Evolutionary conservation across 495 filamentous ascomycete genomes (phyloP), one percentile per base, ranked within the genome.

Genomic region (Aspergillus panamensis): DNA sequence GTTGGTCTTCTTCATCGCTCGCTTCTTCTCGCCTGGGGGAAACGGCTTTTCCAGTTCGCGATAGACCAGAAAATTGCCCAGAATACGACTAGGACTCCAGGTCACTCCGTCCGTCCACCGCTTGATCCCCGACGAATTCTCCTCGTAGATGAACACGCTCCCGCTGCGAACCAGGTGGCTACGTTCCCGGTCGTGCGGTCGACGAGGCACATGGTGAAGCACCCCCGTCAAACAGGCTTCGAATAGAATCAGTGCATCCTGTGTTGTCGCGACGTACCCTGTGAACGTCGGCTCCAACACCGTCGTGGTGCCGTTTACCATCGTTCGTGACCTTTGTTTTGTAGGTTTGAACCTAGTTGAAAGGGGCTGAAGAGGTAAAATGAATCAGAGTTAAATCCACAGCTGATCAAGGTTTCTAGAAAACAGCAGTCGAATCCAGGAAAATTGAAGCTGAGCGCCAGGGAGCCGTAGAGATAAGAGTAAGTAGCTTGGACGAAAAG

Each of bases 41-140:
- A 93, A 92, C 0, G 87, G 85, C 56, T 87, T 86, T 53, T 91
- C 84, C 33, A 95, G 77, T 65, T 97, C 90, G 19, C 92, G 87
- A 68, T 97, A 97, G 59, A 97, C 81, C 31, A 96, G 82, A 63
- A 91, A 95, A 63, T 96, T 96, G 43, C 86, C 87, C 44, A 94
- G 73, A 33, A 96, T 92, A 14, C 92, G 86, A 68, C 91, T 95
- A 0, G 92, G 91, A 64, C 89, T 93, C 92, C 92, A 96, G 16
- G 84, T 84, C 12, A 89, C 81, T 3, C 91, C 91, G 68, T 97
- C 92, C 0, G 92, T 96, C 92, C 92, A 96, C 40, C 92, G 82
- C 73, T 93, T 95, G 71, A 96, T 95, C 2, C 89, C 89, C 1
- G 91, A 93, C 1, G 88, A 84, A 54, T 88, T 84, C 66, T 96